Conservation (phyloP, 768 basidiomycete species). For the Pleurotus cornucopiae region DNA sequence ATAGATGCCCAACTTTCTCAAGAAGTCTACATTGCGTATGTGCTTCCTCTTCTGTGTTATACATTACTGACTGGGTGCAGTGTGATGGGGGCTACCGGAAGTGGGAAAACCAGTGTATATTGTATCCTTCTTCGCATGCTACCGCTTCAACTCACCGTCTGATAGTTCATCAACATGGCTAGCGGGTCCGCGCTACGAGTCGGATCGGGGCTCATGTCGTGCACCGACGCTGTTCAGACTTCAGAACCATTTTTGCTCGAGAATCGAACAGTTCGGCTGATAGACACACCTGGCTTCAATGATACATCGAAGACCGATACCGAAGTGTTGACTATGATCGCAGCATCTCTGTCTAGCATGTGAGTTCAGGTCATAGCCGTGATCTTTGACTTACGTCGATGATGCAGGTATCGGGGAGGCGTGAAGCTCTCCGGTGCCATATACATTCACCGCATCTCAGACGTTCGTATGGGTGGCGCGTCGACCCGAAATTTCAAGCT, state of each 20-base stretch:
- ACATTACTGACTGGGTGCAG: not conserved
- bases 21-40: no score
- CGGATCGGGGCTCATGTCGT: slow-evolving; percentile 44
- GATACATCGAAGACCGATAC: slow-evolving; percentile 45
- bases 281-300: slow-evolving; percentile 63
- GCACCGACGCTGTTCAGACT: slow-evolving; percentile 41
- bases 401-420: slow-evolving; percentile 8
- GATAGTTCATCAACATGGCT: slow-evolving; percentile 51
- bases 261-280: slow-evolving; percentile 35
- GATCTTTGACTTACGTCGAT: not conserved
- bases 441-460: slow-evolving; percentile 34
- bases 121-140: not conserved
- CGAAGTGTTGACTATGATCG: slow-evolving; percentile 47
- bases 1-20: no score
- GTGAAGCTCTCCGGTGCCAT: slow-evolving; percentile 31
- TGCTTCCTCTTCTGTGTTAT: no score
- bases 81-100: not conserved
- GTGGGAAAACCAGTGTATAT: not conserved
- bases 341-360: slow-evolving; percentile 27
- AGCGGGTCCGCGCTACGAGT: slow-evolving; percentile 45
- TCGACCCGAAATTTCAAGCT: slow-evolving; percentile 37
- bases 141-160: not conserved
- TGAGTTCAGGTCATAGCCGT: slow-evolving; percentile 4
- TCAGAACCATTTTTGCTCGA: slow-evolving; percentile 39
- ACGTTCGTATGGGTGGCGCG: slow-evolving; percentile 31